Conservation (phyloP, 495 filamentous ascomycete genomes). For the Lentithecium fluviatile region DNA sequence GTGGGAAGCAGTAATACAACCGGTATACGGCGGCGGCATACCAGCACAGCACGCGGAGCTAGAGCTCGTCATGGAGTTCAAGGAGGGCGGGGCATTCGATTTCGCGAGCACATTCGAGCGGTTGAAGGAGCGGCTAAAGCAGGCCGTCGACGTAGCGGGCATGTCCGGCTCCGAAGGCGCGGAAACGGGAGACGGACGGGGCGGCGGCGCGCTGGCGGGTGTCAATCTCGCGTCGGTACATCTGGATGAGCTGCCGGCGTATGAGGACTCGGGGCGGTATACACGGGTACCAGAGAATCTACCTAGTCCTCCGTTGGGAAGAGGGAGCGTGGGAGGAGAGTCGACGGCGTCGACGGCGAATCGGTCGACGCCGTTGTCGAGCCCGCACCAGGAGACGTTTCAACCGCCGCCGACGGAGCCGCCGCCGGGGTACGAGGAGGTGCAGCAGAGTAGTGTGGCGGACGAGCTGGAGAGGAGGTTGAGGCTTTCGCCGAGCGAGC, state of each 20-base stretch:
- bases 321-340: conserved; percentile 23
- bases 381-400: conserved; percentile 36
- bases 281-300: conserved; percentile 4
- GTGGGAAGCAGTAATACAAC: conserved; percentile 77
- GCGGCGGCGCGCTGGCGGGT: conserved; percentile 48
- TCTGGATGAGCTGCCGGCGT: conserved; percentile 83
- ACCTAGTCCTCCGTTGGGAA: conserved; percentile 12
- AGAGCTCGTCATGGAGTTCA: conserved; percentile 82
- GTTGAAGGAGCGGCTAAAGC: conserved; percentile 76
- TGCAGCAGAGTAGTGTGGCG: conserved; percentile 74
- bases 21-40: conserved; percentile 82
- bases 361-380: conserved; percentile 20
- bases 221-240: conserved; percentile 61
- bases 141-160: conserved; percentile 70
- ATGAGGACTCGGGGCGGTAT: conserved; percentile 48
- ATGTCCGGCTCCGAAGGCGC: conserved; percentile 37
- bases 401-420: conserved; percentile 74
- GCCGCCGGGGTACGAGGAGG: conserved; percentile 91
- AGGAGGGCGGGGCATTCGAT: conserved; percentile 91
- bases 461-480: conserved; percentile 53
- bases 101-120: conserved; percentile 81
- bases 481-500: not conserved
- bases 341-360: conserved; percentile 7
- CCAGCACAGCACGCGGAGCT: conserved; percentile 69
- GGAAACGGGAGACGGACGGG: conserved; percentile 30